These are phyloP conservation scores for Ambrosia trifida DNA, from an alignment of 129 eudicot species.

Conservation along the genomic window DNA sequence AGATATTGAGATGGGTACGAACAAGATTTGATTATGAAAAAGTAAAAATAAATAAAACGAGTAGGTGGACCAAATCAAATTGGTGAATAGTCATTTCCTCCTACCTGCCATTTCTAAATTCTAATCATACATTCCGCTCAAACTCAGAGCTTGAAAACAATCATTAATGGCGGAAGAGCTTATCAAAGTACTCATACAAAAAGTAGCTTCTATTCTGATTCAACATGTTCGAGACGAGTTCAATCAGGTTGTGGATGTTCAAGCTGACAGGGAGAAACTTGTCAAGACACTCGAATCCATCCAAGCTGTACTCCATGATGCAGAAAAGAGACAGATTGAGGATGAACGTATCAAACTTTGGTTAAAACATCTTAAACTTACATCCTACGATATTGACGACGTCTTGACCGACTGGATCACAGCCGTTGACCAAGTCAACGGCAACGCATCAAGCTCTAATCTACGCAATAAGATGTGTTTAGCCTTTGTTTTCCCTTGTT, in stretches of 20 bases:
- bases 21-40: too few species aligned
- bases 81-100: background rate
- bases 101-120: background rate
- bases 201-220: background rate
- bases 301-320: background rate
- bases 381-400: constrained; percentile 17
- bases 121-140: background rate
- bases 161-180: constrained; percentile 13
- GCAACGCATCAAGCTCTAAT: constrained; percentile 22
- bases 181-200: background rate
- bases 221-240: constrained; percentile 8
- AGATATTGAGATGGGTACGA: too few species aligned
- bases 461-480: background rate
- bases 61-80: background rate
- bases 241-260: background rate
- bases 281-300: constrained; percentile 6
- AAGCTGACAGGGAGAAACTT: background rate
- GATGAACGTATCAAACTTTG: background rate
- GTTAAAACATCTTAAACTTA: background rate
- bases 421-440: constrained; percentile 15
- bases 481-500: constrained; percentile 3
- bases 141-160: background rate
- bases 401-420: constrained; percentile 1
- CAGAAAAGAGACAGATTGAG: background rate
- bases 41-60: too few species aligned